Evolutionary conservation across 495 filamentous ascomycete genomes (phyloP), one percentile per base, ranked within the genome.

Genomic region (Penicillium arizonense): DNA sequence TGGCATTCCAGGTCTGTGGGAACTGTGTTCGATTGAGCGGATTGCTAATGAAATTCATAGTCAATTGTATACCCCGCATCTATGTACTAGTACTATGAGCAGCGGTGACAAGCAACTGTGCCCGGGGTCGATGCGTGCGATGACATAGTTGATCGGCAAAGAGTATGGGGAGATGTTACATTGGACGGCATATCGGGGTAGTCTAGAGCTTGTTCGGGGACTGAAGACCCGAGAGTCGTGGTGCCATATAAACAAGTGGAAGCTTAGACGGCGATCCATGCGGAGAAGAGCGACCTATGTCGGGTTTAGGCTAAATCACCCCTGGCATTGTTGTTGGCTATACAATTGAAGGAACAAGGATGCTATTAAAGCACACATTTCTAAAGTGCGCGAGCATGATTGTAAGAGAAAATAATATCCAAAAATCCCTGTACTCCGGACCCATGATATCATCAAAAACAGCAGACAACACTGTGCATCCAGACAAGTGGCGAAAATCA

Each of bases 381-480:
- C 16, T 43, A 50, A 39, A 42, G 37, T 43, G 39, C 18, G 43
- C 30, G 20, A 48, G 47, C 37, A 33, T 42, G 13, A 35, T 16
- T 50, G 38, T 41, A 38, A 52, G 28, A 36, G 16, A 13, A 39
- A 39, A 56, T 13, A 53, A 52, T 24, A 53, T 59, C 53, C 44
- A 59, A 57, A 51, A 44, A 57, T 48, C 47, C 58, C 36, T 35
- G 51, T 18, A 63, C 60, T 57, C 60, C 62, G 13, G 32, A 42
- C 59, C 62, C 59, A 63, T 65, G 62, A 65, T 65, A 65, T 65
- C 62, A 63, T 63, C 53, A 45, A 50, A 64, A 65, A 41, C 33
- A 62, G 14, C 47, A 63, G 34, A 49, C 47, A 56, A 56, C 50
- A 53, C 23, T 59, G 54, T 55, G 48, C 54, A 58, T 49, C 59